These are phyloP conservation scores for Suhomyces xylopsoci DNA, from an alignment of 805 yeast genomes.

Conservation along the genomic window DNA sequence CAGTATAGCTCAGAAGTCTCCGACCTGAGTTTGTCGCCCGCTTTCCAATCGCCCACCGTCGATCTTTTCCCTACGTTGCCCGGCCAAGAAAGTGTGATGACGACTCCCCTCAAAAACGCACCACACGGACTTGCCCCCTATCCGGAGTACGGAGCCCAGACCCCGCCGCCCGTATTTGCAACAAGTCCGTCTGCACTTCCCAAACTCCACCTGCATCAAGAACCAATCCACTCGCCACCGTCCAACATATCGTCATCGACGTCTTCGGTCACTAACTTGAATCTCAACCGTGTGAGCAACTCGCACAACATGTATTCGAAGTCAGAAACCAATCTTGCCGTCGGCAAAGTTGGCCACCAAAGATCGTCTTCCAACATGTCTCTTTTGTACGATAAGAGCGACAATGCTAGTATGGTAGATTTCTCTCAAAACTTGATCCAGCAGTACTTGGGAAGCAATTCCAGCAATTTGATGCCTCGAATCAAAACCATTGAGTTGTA, in stretches of 20 bases:
- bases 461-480: constrained; percentile 60
- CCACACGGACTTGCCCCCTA: constrained; percentile 5
- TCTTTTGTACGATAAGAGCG: constrained; percentile 31
- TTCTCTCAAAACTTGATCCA: constrained; percentile 50
- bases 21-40: constrained; percentile 1
- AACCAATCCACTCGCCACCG: constrained; percentile 20
- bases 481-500: constrained; percentile 84
- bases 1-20: constrained; percentile 7
- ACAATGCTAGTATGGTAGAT: constrained; percentile 42
- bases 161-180: constrained; percentile 30
- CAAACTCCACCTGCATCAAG: neutral
- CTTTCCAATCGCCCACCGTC: neutral
- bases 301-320: constrained; percentile 12
- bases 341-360: constrained; percentile 21
- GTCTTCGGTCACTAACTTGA: constrained; percentile 36
- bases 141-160: constrained; percentile 17
- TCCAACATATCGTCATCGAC: constrained; percentile 30
- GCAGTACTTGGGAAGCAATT: constrained; percentile 51
- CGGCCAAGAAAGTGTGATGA: neutral
- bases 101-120: neutral
- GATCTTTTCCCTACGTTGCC: neutral
- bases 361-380: constrained; percentile 39
- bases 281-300: constrained; percentile 11
- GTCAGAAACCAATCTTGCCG: constrained; percentile 26
- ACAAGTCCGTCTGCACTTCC: constrained; percentile 1